Conservation (phyloP, 306 rosid genomes). For the Prinsepia uniflora region DNA sequence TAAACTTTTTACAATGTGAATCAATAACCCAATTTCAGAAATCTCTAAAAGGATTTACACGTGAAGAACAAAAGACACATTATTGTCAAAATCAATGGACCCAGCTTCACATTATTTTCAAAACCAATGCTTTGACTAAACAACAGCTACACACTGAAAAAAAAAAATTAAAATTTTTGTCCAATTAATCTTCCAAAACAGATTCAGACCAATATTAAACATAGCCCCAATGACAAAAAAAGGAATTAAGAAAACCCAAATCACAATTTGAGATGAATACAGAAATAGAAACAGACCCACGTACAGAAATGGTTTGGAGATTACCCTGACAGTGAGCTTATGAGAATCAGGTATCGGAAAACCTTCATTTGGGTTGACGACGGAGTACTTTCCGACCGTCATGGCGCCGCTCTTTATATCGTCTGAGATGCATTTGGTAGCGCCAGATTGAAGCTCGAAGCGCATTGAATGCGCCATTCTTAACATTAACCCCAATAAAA, state of each 20-base stretch:
- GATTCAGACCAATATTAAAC: neutral
- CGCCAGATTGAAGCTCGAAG: constrained; percentile 59
- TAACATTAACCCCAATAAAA: constrained; percentile 28
- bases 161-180: neutral
- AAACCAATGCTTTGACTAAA: constrained; percentile 5
- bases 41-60: neutral
- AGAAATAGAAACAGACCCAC: neutral
- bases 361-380: constrained; percentile 49
- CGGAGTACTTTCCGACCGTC: constrained; percentile 70
- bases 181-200: neutral
- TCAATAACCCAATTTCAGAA: constrained; percentile 13
- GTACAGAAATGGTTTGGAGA: neutral
- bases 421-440: constrained; percentile 75
- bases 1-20: constrained; percentile 9
- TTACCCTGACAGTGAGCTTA: constrained; percentile 63
- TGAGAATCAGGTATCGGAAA: constrained; percentile 56
- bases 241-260: neutral
- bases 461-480: constrained; percentile 45
- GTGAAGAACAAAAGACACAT: too few relatives aligned
- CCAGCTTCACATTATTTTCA: neutral
- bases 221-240: neutral
- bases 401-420: constrained; percentile 58
- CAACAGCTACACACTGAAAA: neutral
- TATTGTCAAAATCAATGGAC: too few relatives aligned
- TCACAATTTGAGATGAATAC: neutral